Evolutionary conservation across 1,284 basidiomycete species (phyloP), one percentile per base, ranked within the genome.

Genomic region (Heliocybe sulcata): DNA sequence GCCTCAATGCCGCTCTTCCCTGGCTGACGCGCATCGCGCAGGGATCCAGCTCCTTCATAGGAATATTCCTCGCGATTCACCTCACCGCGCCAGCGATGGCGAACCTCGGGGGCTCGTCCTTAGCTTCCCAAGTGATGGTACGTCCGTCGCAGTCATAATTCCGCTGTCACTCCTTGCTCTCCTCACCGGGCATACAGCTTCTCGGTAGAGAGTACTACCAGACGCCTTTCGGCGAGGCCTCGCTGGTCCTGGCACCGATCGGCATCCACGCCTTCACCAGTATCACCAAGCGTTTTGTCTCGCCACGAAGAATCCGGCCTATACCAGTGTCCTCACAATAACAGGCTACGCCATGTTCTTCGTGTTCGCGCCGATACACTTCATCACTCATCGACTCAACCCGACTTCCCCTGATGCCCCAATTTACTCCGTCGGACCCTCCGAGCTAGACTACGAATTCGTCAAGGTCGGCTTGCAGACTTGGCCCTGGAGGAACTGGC

Each of bases 161-260:
- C 29, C n/a, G 3, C 9, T 9, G 12, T 20, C 3, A 25, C 42
- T 35, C 20, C 33, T 54, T 35, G 35, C 49, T 26, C 52, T 35
- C 26, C 26, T 14, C 25, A n/a, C n/a, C n/a, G n/a, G n/a, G n/a
- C n/a, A 33, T 14, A 19, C 57, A 90, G 87, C 70, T 90, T 23
- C 69, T 90, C 9, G 87, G 87, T 11, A 72, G 88, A 50, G 89
- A 90, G 68, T 90, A 89, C 69, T 90, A 91, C 64, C 87, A 90
- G 65, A 86, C 83, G 0, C 49, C 70, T 0, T 76, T 83, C 53
- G 80, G 78, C 45, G 87, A 91, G 66, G 77, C 72, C 47, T 80
- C 80, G 54, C 77, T 90, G 4, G 69, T 90, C 8, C 67, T 85
- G 22, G 70, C 71, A 1, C 87, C 87, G 2, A 68, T 91, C 26